Conservation (phyloP, 164 flowering plant genomes). For the Malania oleifera region DNA sequence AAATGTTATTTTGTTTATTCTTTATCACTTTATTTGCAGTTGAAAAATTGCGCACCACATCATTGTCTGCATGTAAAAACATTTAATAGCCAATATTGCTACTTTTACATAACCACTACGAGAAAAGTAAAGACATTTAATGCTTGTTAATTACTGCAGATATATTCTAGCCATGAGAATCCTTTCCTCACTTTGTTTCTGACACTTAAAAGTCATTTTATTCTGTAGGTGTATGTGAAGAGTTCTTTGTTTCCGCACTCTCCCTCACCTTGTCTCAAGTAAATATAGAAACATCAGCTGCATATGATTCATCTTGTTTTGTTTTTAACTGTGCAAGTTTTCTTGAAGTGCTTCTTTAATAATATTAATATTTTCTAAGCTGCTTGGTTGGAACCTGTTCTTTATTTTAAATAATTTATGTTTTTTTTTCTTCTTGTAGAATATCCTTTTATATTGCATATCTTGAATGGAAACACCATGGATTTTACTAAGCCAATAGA, state of each 20-base stretch:
- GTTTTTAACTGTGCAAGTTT: not conserved
- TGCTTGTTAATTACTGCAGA: too few species aligned
- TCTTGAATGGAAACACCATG: not conserved
- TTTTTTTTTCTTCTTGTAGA: not conserved
- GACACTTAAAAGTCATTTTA: not conserved
- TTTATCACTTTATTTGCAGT: too few species aligned
- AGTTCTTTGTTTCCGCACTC: slow-evolving; percentile 82
- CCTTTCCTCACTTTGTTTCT: not conserved
- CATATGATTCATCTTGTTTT: not conserved
- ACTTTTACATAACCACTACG: too few species aligned
- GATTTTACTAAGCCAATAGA: too few species aligned
- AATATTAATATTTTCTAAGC: not conserved
- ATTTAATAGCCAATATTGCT: too few species aligned
- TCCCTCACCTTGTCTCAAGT: slow-evolving; percentile 80
- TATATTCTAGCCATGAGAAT: not conserved
- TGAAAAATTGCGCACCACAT: too few species aligned
- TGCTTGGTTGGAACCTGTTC: not conserved
- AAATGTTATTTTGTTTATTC: too few species aligned
- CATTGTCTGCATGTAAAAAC: too few species aligned
- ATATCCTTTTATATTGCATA: not conserved
- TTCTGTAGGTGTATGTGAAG: slow-evolving; percentile 76
- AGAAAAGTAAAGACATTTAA: too few species aligned
- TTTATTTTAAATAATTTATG: not conserved
- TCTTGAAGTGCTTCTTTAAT: not conserved
- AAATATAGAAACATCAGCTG: slow-evolving; percentile 5